These are phyloP conservation scores for Clitocybe nebularis DNA, from an alignment of 1,284 basidiomycete species.

Conservation along the genomic window DNA sequence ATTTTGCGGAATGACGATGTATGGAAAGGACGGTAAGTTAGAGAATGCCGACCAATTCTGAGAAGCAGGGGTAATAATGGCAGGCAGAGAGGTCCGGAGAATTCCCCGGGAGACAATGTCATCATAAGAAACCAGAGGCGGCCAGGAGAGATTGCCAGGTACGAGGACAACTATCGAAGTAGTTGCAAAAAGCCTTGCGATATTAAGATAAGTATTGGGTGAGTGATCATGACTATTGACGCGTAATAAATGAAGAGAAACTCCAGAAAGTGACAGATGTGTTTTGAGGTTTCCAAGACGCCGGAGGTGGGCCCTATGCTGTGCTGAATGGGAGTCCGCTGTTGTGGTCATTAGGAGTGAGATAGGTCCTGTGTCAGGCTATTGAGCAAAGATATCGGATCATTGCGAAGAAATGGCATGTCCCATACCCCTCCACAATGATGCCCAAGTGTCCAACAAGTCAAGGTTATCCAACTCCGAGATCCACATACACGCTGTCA, in stretches of 20 bases:
- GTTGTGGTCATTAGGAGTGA: slow-evolving; percentile 50
- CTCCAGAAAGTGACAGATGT: slow-evolving; percentile 22
- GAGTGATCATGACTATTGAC: slow-evolving; percentile 32
- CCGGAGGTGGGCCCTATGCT: slow-evolving; percentile 25
- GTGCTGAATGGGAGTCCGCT: slow-evolving; percentile 25
- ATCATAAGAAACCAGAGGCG: slow-evolving; percentile 15
- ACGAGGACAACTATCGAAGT: slow-evolving; percentile 49
- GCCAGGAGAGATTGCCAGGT: slow-evolving; percentile 38
- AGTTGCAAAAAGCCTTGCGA: slow-evolving; percentile 55
- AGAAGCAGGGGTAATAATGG: slow-evolving; percentile 12
- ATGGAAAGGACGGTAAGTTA: slow-evolving; percentile 37
- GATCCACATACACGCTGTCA: slow-evolving; percentile 54
- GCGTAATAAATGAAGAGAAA: slow-evolving; percentile 50
- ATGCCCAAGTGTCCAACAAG: slow-evolving; percentile 32
- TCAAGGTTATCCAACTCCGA: slow-evolving; percentile 32
- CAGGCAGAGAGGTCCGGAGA: slow-evolving; percentile 25
- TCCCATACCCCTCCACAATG: slow-evolving; percentile 45
- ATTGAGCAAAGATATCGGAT: slow-evolving; percentile 2
- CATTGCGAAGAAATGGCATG: slow-evolving; percentile 3
- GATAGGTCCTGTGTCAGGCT: slow-evolving; percentile 40
- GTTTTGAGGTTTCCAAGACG: slow-evolving; percentile 24
- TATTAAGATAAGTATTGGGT: slow-evolving; percentile 56
- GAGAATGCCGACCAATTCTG: slow-evolving; percentile 13
- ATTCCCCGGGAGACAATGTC: slow-evolving; percentile 21
- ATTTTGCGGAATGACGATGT: slow-evolving; percentile 44